Percentiles rank a stretch among this genome's conserved stretches.
These are phyloP conservation scores for Yamadazyma sp. DNA, from an alignment of 1,139 yeast genomes.

Conservation along the genomic window DNA sequence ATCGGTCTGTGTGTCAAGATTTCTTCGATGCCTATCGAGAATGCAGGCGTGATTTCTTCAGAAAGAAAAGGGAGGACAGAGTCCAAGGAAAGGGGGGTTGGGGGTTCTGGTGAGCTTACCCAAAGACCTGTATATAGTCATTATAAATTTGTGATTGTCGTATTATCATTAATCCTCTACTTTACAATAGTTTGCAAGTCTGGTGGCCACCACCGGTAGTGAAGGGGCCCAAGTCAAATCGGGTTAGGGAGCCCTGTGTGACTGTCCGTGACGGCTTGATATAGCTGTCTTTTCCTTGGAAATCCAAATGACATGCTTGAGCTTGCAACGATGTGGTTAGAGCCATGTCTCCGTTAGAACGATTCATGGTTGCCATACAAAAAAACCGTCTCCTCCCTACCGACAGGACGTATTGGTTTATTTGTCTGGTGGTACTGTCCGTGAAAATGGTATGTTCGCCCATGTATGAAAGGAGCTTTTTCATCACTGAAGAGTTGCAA, in stretches of 20 bases:
- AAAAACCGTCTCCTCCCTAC: not conserved
- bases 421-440: too few species aligned
- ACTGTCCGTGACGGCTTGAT: not conserved
- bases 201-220: constrained; percentile 17
- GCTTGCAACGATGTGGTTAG: not conserved
- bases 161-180: not conserved
- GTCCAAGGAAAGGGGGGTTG: constrained; percentile 45
- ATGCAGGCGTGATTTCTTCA: constrained; percentile 80
- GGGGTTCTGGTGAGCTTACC: constrained; percentile 36
- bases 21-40: constrained; percentile 92
- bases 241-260: not conserved
- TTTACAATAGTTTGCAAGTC: constrained; percentile 6
- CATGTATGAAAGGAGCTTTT: not conserved
- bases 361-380: not conserved
- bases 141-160: not conserved
- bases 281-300: not conserved
- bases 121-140: not conserved
- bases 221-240: constrained; percentile 5
- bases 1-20: constrained; percentile 71
- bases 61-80: constrained; percentile 38
- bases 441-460: not conserved
- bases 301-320: not conserved
- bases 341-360: constrained; percentile 1
- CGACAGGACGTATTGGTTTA: not conserved
- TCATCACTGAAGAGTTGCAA: not conserved